Percentiles rank a stretch among this genome's conserved stretches.
phyloP scores from a whole-genome alignment of 306 rosid genomes.

The Malus domestica region ASM211411v1 NC_041791.1:5871001-5871500 shows the following conservation, averaged over 20 bases:
- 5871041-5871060: not conserved
- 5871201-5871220: slow-evolving; percentile 65
- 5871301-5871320: slow-evolving; percentile 87
- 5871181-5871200: slow-evolving; percentile 71
- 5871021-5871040: not conserved
- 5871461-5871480: slow-evolving; percentile 56
- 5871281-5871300: slow-evolving; percentile 88
- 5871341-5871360: slow-evolving; percentile 91
- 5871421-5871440: slow-evolving; percentile 86
- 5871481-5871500: slow-evolving; percentile 52
- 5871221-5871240: slow-evolving; percentile 93
- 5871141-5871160: slow-evolving; percentile 83
- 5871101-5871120: not conserved
- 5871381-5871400: slow-evolving; percentile 95
- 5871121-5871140: slow-evolving; percentile 69
- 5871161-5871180: slow-evolving; percentile 88
- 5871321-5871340: slow-evolving; percentile 72
- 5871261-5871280: slow-evolving; percentile 94
- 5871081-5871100: not conserved
- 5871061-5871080: not conserved
- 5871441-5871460: slow-evolving; percentile 82
- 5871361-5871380: slow-evolving; percentile 77
- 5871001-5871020: too few species aligned
- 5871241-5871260: slow-evolving; percentile 66
- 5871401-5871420: slow-evolving; percentile 59